phyloP scores from a whole-genome alignment of 208 protist species.

The Trypanosoma avium region DNA sequence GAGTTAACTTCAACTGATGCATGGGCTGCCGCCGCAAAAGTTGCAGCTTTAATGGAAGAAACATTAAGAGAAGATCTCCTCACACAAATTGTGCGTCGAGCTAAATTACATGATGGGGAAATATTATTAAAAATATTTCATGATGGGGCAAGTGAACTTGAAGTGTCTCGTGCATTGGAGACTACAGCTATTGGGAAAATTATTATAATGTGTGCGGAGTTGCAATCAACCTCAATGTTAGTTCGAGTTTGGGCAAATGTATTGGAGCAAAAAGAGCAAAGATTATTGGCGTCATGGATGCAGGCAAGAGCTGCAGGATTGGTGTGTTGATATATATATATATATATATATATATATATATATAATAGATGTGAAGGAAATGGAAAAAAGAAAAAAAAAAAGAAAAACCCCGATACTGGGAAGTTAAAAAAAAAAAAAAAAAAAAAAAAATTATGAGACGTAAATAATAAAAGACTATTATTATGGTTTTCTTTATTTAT shows the following conservation, averaged over 20 bases:
- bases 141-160: conserved; percentile 64
- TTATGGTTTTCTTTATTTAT: neutral
- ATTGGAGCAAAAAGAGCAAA: conserved; percentile 46
- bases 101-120: conserved; percentile 51
- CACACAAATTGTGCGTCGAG: conserved; percentile 66
- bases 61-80: conserved; percentile 54
- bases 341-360: conserved; percentile 1
- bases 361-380: conserved; percentile 23
- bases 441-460: neutral
- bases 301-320: conserved; percentile 21
- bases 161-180: conserved; percentile 40
- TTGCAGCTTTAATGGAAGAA: conserved; percentile 38
- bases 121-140: conserved; percentile 29
- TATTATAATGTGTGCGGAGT: conserved; percentile 27
- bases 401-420: neutral
- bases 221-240: conserved; percentile 35
- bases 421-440: conserved; percentile 6
- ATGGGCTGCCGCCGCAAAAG: conserved; percentile 60
- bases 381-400: neutral
- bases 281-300: conserved; percentile 53
- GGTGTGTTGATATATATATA: conserved; percentile 10
- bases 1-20: conserved; percentile 39
- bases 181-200: conserved; percentile 55
- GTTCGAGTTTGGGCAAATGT: conserved; percentile 44
- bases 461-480: conserved; percentile 7